Percentiles rank a stretch among this genome's conserved stretches.
Conservation (phyloP, 208 protist genomes). For the Trichomonas vaginalis region DNA sequence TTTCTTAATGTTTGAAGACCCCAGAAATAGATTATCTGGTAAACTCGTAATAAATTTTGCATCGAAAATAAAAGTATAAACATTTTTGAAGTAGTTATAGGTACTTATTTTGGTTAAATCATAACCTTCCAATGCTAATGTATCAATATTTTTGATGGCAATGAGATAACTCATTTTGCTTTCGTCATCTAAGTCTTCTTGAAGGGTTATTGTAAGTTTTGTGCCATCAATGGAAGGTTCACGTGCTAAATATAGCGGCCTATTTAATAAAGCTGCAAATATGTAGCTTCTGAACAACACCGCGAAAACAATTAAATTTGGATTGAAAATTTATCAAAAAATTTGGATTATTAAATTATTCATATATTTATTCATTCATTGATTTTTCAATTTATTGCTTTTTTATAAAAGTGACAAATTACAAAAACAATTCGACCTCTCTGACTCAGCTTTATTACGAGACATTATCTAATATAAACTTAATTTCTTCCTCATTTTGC, state of each 20-base stretch:
- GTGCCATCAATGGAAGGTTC: background rate
- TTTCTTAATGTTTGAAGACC: background rate
- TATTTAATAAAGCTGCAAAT: background rate
- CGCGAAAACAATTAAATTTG: too few species aligned
- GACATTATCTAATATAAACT: too few species aligned
- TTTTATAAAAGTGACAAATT: too few species aligned
- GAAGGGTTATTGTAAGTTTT: background rate
- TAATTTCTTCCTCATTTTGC: too few species aligned
- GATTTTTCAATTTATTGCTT: too few species aligned
- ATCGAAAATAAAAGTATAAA: background rate
- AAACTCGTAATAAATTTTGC: background rate
- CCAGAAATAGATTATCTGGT: background rate
- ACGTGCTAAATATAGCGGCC: background rate
- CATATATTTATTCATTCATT: too few species aligned
- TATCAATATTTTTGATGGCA: background rate
- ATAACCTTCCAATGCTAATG: background rate
- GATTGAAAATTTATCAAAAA: too few species aligned
- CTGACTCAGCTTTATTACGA: too few species aligned
- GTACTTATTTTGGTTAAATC: background rate
- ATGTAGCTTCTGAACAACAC: too few species aligned
- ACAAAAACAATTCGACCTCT: too few species aligned
- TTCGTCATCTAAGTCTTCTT: background rate
- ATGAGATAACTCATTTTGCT: background rate
- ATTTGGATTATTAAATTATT: too few species aligned
- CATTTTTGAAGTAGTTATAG: background rate